A percentile compares a stretch with the other conserved stretches of the same genome.
phyloP scores from a whole-genome alignment of 225 moss, liverwort and hornwort species.

The Asterella californica region DNA sequence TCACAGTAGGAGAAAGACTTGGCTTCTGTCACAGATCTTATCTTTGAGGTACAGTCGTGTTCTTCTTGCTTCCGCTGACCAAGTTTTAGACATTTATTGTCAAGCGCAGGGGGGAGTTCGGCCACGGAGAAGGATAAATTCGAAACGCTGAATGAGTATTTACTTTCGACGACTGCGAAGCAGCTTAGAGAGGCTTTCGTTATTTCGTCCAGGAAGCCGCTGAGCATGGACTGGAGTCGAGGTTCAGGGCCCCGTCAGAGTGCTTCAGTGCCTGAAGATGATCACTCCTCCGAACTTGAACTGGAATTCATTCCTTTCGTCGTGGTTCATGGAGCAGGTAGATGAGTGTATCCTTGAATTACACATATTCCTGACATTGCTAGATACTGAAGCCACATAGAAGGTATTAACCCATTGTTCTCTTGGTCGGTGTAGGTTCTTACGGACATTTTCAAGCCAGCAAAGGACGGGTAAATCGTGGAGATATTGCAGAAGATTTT shows the following conservation, averaged over 20 bases:
- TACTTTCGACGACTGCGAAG: constrained; percentile 58
- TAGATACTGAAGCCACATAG: not conserved
- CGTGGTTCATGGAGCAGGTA: constrained; percentile 96
- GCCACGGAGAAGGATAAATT: constrained; percentile 66
- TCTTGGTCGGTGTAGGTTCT: constrained; percentile 56
- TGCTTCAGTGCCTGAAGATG: constrained; percentile 40
- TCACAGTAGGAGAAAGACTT: not conserved
- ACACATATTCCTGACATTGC: not conserved
- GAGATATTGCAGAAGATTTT: constrained; percentile 52
- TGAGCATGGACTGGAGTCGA: constrained; percentile 88
- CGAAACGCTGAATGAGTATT: constrained; percentile 64
- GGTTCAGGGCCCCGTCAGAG: constrained; percentile 24
- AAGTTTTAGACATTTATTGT: not conserved
- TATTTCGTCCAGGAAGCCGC: constrained; percentile 33
- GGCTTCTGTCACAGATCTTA: not conserved
- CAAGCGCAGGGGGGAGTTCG: constrained; percentile 72
- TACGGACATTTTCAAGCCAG: constrained; percentile 97
- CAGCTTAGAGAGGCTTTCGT: constrained; percentile 74
- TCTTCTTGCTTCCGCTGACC: not conserved
- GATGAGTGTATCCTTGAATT: constrained; percentile 34
- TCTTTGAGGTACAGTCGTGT: not conserved
- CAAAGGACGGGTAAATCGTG: constrained; percentile 79
- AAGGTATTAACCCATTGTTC: not conserved
- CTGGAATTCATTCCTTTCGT: constrained; percentile 50
- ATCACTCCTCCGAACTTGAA: constrained; percentile 36